Base-by-base conservation (phyloP, 257 asterid species). In the Linderniella brevidens region DNA sequence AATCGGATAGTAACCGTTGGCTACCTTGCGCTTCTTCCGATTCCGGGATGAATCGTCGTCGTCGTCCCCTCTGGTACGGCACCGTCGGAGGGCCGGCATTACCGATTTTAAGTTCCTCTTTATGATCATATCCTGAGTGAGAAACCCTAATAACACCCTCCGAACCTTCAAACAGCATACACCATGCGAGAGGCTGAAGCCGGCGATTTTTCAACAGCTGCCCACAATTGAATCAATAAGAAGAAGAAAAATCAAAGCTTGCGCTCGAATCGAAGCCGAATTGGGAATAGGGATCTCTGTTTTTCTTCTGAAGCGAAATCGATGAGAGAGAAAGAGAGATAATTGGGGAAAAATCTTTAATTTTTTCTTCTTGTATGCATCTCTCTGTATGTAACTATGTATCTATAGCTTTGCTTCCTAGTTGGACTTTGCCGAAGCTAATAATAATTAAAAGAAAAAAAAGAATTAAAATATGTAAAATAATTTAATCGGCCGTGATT, bases 81-180 rank as follows among this genome's bases (percentile, higher is more conserved):
- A 73, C 43, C 99, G 80, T 68, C 85, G 85, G 74, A 79, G 56
- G 66, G 56, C 73, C 82, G 96, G 94, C 96, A 90, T 81, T 85
- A 79, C 99, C 57, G 87, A 67, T 81, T 90, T 85, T 76, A 82
- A 69, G 70, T 73, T 81, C 70, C 65, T 79, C 84, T 84, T 81
- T 12, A 90, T 85, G 49, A 90, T 90, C 96, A 88, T 86, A 73
- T 62, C 63, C 58, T 45, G 16, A 48, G 4, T 4, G 29, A 42
- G 35, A n/a, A 45, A 61, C 43, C 64, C 54, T 51, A 39, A 50
- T 55, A 44, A 49, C 70, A 46, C 57, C 56, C 60, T 6, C 32
- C 3, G 6, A 25, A 46, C 57, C 56, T 57, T 6, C 32, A 25
- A 25, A 25, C 32, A 25, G 32, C 32, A 25, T 25, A 25, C 32